Base-by-base conservation (phyloP, 2,329 filamentous ascomycete genomes). In the Fusarium sp. region DNA sequence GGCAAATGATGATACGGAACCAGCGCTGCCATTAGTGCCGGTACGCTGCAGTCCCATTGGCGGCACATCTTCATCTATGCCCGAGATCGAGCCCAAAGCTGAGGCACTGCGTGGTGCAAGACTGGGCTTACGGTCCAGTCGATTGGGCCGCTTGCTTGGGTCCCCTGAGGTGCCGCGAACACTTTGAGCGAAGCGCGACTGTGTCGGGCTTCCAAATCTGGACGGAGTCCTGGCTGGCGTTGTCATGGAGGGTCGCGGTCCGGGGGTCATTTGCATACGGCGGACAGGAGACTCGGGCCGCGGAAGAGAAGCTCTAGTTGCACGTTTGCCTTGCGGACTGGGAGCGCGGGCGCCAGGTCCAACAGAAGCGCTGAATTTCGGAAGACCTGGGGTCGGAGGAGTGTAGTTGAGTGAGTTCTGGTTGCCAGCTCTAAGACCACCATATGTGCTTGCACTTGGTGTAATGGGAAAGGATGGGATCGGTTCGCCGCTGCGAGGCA, bases 301-400 rank as follows among this genome's bases (percentile, higher is more conserved):
- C 55, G 92, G 89, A n/a, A 97, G 84, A 3, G 94, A 97, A 11
- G 90, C 89, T 61, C 94, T 89, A 46, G 89, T 82, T 16, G 63
- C 73, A 72, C 88, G 89, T 78, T 92, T 94, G 73, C 90, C 88
- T 49, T 88, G 83, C 4, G 94, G 93, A 75, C 92, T 95, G 25
- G 89, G 79, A 28, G 90, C 89, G 76, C 91, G 87, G 42, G 75
- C 75, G 12, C 89, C 88, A 9, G 92, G 92, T 2, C 94, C 94
- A 46, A 97, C 84, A 0, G 94, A 97, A 80, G 97, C 93, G 77
- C 93, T 96, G 82, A 98, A 96, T 77, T 94, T 94, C 58, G 91
- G 87, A 51, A 93, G 73, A 1, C 87, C 87, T 0, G 90, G 87
- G 0, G 87, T 90, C 5, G 90, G 88, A 30, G 92, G 87, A 23